Base-by-base conservation (phyloP, 2,329 filamentous ascomycete species). In the Hypoxylon sp. region DNA sequence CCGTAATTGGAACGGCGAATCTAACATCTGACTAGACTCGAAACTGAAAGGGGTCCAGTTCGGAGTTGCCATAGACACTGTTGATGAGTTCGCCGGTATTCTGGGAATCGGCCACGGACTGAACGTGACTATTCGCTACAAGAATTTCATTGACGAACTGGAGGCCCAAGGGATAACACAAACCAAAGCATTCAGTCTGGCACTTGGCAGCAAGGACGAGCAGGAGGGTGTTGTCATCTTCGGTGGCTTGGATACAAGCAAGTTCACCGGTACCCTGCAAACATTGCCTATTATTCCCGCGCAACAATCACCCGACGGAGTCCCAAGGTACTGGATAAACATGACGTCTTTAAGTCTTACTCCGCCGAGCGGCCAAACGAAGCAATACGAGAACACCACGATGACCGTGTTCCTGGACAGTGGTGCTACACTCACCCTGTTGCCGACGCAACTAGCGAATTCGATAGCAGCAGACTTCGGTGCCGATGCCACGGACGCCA, bases 31-130 rank as follows among this genome's bases (percentile, higher is more conserved):
- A 36, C 0, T 32, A 78, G 76, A 75, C 9, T 72, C 81, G 1
- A 81, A 82, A 9, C 76, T 89, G 14, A 75, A 81, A 17, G 76
- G 80, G n/a, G 83, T 91, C 57, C 87, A 90, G 73, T 91, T 92
- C 67, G 90, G 90, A 67, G 86, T 91, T 38, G 90, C 89, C n/a
- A 85, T 84, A 41, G 72, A 75, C 11, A 82, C 81, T 5, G 66
- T 76, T 13, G 81, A 86, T 65, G 81, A 85, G 67, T 85, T 84
- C 63, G 80, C 84, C 0, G 85, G 85, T 38, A 93, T 96, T 50
- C 79, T 97, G 19, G 93, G 93, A 21, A 90, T 96, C 61, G 93
- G 93, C 23, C 93, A 93, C 76, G 83, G 87, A 2, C 51, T 79
- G 11, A 83, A 82, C 36, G 70, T 81, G 56, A 85, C 82, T 25